These are phyloP conservation scores for Pseudopithomyces chartarum DNA, from an alignment of 2,329 filamentous ascomycete species.

Conservation along the genomic window DNA sequence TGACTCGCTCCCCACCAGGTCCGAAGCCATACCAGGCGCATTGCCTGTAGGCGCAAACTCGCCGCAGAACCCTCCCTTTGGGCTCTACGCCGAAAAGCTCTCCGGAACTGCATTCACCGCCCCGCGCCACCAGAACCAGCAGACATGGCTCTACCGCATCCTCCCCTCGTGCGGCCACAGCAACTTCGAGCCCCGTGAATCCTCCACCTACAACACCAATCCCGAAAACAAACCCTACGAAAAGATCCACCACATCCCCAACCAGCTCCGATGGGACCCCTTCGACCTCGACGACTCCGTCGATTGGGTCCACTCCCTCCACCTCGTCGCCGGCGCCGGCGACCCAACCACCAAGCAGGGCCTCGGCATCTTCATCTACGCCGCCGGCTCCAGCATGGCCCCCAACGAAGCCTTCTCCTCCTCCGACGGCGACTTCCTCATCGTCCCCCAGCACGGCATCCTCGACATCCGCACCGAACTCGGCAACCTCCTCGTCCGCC, in stretches of 20 bases:
- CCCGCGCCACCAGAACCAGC: slow-evolving; percentile 61
- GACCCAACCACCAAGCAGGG: slow-evolving; percentile 80
- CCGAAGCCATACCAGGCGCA: slow-evolving; percentile 76
- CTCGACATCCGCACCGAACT: slow-evolving; percentile 73
- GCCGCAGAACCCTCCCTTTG: slow-evolving; percentile 77
- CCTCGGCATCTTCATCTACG: slow-evolving; percentile 79
- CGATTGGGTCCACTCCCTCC: slow-evolving; percentile 71
- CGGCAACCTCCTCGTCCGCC: slow-evolving; percentile 66
- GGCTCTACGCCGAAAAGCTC: slow-evolving; percentile 77
- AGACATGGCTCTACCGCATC: slow-evolving; percentile 64
- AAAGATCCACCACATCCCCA: slow-evolving; percentile 75
- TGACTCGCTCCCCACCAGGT: slow-evolving; percentile 53
- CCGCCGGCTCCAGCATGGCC: slow-evolving; percentile 78
- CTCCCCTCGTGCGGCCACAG: slow-evolving; percentile 63
- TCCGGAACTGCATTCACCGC: slow-evolving; percentile 66
- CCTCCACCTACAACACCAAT: slow-evolving; percentile 56
- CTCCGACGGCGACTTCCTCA: slow-evolving; percentile 71
- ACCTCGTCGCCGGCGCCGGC: slow-evolving; percentile 77
- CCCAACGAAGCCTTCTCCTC: slow-evolving; percentile 80
- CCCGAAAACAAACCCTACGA: slow-evolving; percentile 56
- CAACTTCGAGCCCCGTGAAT: slow-evolving; percentile 57
- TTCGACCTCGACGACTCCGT: slow-evolving; percentile 73
- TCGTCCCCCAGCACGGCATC: slow-evolving; percentile 67
- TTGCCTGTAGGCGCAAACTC: slow-evolving; percentile 79
- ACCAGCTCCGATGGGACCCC: slow-evolving; percentile 80